Evolutionary conservation across 2,329 filamentous ascomycete genomes (phyloP), one percentile per base, ranked within the genome.

Genomic region (Phaeophleospora eucalypticola): DNA sequence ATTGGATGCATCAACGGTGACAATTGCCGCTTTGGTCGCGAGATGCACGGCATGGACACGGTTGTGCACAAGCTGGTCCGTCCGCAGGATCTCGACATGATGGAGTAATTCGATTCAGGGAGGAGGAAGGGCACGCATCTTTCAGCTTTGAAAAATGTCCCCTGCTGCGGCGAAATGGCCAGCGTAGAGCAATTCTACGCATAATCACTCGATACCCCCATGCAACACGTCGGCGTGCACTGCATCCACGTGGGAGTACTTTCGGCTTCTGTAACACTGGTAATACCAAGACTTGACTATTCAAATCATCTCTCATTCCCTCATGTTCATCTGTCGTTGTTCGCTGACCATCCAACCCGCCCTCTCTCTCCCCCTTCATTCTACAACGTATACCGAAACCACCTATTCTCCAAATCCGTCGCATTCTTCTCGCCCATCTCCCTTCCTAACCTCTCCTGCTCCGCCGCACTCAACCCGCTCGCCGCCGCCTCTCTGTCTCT

Each of bases 391-490:
- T 62, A 63, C 9, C 58, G 48, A 32, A 62, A 61, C 32, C 62
- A 55, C 9, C 57, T 58, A 18, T 63, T 63, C 50, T 61, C 46
- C 43, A 87, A 83, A 64, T 86, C 83, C 4, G 71, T 87, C 54
- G 83, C 86, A 58, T 87, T 84, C 2, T 83, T 81, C n/a, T 78
- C 77, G 17, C 86, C 84, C 4, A 79, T 82, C 3, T 75, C 87
- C 39, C 78, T 83, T 51, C 84, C 84, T 3, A 77, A 85, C 3
- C 59, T 81, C 45, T 69, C 81, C 34, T 85, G 82, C 24, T 29
- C 24, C 24, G 24, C 24, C 24, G 7, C 24, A 27, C 35, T 51
- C 4, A 62, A 17, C 3, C 59, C 57, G 49, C 57, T 61, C 20
- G 52, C 53, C 17, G 39, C 52, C 2, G 59, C 58, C 16, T 46